Evolutionary conservation across 345 rosid species (phyloP), one percentile per base, ranked within the genome.

Genomic region (Eucalyptus albens): DNA sequence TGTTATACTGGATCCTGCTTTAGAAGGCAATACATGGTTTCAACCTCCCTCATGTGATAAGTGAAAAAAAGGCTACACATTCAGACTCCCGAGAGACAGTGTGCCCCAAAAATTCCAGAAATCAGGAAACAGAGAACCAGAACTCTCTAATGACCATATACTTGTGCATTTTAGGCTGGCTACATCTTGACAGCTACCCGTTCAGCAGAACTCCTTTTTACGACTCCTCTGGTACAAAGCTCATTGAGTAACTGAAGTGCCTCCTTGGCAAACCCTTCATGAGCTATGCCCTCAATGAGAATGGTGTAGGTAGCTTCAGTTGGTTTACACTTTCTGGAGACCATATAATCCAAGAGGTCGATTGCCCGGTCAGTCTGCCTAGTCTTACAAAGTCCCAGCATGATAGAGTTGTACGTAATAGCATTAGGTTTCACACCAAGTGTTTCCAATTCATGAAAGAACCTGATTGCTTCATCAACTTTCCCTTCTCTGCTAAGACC

Each of bases 401-500:
- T 94, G 86, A 97, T 92, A 72, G 94, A 92, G 91, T 97, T 97
- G 92, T 94, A 97, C 24, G 97, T 94, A 86, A 92, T 88, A 59
- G 95, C 95, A 90, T 95, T 95, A 15, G 98, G 97, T 91, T 91
- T 93, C 67, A 96, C 67, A 5, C 97, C 98, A 89, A 94, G 91
- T 47, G 94, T 92, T 93, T 95, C 96, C 92, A 97, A 90, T 91
- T 96, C 97, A 86, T 93, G 95, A 82, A 97, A 96, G 91, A 94
- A 91, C 92, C 93, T 92, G 21, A 97, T 92, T 56, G 98, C 99
- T 69, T 96, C 96, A 27, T 96, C 97, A 85, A 95, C 94, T 89
- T 94, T 97, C 33, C 98, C 98, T 90, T 95, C 97, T 90, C 98
- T 95, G 89, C 95, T 92, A 53, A 97, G 95, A 86, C 98, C 99